Conservation (phyloP, 2,329 filamentous ascomycete genomes). For the Paecilomyces fulvus region DNA sequence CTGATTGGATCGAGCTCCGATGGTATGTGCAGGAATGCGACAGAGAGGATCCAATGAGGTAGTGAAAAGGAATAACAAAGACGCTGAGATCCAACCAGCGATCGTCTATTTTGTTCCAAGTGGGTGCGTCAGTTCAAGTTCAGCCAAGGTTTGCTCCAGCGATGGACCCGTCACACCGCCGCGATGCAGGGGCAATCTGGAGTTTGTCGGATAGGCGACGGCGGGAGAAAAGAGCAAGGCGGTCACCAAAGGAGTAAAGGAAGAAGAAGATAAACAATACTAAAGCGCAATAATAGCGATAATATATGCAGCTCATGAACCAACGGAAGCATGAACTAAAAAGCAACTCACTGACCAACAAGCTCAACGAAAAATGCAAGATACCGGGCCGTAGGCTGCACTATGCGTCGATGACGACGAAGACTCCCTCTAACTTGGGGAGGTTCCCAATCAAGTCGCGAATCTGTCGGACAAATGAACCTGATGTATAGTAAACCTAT, state of each 20-base stretch:
- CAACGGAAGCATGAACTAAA: background rate
- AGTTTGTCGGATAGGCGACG: background rate
- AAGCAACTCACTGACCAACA: background rate
- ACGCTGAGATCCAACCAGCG: background rate
- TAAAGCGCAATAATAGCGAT: background rate
- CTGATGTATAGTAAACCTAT: background rate
- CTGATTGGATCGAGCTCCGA: conserved; percentile 11
- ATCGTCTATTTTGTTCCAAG: background rate
- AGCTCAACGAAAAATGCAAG: background rate
- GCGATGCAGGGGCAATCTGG: background rate
- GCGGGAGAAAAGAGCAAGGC: background rate
- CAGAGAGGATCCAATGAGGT: background rate
- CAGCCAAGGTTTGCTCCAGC: conserved; percentile 1
- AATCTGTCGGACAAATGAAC: background rate
- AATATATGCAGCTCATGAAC: background rate
- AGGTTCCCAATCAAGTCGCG: background rate
- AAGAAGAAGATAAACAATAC: background rate
- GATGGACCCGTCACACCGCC: background rate
- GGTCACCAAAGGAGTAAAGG: background rate
- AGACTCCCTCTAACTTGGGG: background rate
- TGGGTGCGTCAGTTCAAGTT: conserved; percentile 1
- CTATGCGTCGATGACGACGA: conserved; percentile 5
- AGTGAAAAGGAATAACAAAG: background rate
- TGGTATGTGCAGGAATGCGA: conserved; percentile 5
- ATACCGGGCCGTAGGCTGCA: background rate